phyloP scores from a whole-genome alignment of 305 asterid genomes.

The Fraxinus baroniana region DNA sequence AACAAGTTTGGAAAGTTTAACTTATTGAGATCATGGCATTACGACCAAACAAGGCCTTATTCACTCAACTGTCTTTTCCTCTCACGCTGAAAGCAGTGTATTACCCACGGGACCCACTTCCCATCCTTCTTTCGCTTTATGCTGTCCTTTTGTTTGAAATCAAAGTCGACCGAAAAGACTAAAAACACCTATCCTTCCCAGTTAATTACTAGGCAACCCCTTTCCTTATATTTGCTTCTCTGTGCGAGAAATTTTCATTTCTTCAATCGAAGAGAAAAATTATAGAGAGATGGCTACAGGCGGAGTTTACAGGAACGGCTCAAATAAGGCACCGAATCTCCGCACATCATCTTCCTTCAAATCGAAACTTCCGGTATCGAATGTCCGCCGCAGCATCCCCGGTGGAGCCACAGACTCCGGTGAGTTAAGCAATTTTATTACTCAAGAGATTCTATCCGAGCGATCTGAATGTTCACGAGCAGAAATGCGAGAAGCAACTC shows the following conservation, averaged over 20 bases:
- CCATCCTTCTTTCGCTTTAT: constrained; percentile 22
- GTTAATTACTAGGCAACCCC: constrained; percentile 25
- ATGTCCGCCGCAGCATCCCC: constrained; percentile 73
- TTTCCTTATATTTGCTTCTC: constrained; percentile 11
- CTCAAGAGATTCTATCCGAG: constrained; percentile 9
- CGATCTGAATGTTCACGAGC: constrained; percentile 37
- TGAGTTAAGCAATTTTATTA: constrained; percentile 32
- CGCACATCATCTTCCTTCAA: constrained; percentile 81
- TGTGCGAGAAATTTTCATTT: not conserved
- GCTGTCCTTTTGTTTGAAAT: constrained; percentile 24
- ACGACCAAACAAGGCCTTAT: constrained; percentile 27
- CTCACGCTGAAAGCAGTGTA: constrained; percentile 28
- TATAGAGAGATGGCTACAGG: constrained; percentile 54
- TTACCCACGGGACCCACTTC: constrained; percentile 32
- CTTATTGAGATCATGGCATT: not conserved
- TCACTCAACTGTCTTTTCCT: not conserved
- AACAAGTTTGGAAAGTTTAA: not conserved
- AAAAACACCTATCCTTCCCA: constrained; percentile 26
- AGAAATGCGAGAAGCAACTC: constrained; percentile 9
- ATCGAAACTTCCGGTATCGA: constrained; percentile 63
- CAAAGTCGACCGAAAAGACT: constrained; percentile 29
- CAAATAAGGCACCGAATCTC: constrained; percentile 51
- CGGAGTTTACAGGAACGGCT: constrained; percentile 61
- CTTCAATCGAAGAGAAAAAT: constrained; percentile 8
- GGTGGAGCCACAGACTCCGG: constrained; percentile 56